Base-by-base conservation (phyloP, 164 flowering plant genomes). In the Aristolochia californica region DNA sequence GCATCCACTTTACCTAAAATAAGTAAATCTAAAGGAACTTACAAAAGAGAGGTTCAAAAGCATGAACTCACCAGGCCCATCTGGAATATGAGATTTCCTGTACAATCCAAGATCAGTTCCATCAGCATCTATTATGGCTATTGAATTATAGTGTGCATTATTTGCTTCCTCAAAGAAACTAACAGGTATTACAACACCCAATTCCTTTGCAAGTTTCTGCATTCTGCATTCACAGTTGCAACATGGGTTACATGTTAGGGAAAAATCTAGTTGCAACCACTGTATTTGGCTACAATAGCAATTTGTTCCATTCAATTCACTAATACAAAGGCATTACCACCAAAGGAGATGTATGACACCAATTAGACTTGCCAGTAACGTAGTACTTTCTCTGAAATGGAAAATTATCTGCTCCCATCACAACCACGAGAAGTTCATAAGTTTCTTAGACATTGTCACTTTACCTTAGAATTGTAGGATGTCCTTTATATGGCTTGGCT, bases 91-190 rank as follows among this genome's bases (percentile, higher is more conserved):
- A 28, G 99, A 93, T 68, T 93, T 93, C 62, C 99, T 78, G 52
- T 89, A 93, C 21, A 93, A 69, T 61, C 99, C 99, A 66, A 93
- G 86, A 74, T 85, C 93, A 47, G 84, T 63, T 13, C 99, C 97
- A 79, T 94, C 97, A 66, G 96, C 97, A 77, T 94, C 97, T 74
- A 94, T 88, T 63, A 94, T 65, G 38, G 96, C 97, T 50, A 94
- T 54, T 16, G 99, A 94, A 74, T 90, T 94, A 74, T 87, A 94
- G 76, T 88, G 97, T 26, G 99, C 99, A 75, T 87, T 90, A 60
- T 94, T 87, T 67, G 95, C 97, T 69, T 84, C 97, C 75, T 94
- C 97, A 76, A 93, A 93, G 76, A 93, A 93, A 71, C 97, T 93
- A 48, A 94, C 96, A 27, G 97, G 97, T 56, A 94, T 80, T 47